phyloP scores from a whole-genome alignment of 2,329 filamentous ascomycete genomes.

The Xylaria sp. region DNA sequence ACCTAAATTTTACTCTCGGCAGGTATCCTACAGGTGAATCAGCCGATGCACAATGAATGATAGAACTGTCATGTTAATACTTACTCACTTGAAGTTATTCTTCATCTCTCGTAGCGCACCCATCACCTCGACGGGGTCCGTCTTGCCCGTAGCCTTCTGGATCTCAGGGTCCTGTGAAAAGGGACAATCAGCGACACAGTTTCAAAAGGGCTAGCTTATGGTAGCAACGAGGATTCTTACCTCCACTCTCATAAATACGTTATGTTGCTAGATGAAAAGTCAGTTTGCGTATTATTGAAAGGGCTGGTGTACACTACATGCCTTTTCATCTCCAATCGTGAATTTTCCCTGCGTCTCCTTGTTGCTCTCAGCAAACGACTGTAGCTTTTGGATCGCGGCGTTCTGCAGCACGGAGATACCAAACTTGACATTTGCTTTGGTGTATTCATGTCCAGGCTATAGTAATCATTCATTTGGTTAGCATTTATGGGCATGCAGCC shows the following conservation, averaged over 20 bases:
- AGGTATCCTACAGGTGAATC: constrained; percentile 25
- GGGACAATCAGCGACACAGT: constrained; percentile 1
- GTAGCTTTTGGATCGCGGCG: constrained; percentile 79
- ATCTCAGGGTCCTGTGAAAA: constrained; percentile 77
- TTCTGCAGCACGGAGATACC: constrained; percentile 78
- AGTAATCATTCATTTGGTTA: not conserved
- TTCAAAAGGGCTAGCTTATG: not conserved
- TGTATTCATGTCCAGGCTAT: constrained; percentile 96
- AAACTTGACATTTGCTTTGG: constrained; percentile 95
- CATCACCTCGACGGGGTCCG: constrained; percentile 86
- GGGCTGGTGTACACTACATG: constrained; percentile 50
- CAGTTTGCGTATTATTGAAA: constrained; percentile 11
- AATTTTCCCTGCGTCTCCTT: constrained; percentile 93
- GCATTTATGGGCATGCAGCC: not conserved
- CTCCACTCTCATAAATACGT: constrained; percentile 93
- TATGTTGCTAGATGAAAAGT: constrained; percentile 74
- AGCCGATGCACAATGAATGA: constrained; percentile 7
- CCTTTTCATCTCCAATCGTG: constrained; percentile 97
- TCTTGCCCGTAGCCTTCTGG: constrained; percentile 84
- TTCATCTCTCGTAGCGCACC: constrained; percentile 88
- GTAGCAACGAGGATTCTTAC: constrained; percentile 59
- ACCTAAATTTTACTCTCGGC: constrained; percentile 35
- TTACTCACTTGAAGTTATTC: constrained; percentile 75
- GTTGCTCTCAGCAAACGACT: constrained; percentile 81
- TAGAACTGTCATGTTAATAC: constrained; percentile 36